Evolutionary conservation across 2,329 filamentous ascomycete genomes (phyloP).

Genomic region (Aspergillus novoparasiticus): DNA sequence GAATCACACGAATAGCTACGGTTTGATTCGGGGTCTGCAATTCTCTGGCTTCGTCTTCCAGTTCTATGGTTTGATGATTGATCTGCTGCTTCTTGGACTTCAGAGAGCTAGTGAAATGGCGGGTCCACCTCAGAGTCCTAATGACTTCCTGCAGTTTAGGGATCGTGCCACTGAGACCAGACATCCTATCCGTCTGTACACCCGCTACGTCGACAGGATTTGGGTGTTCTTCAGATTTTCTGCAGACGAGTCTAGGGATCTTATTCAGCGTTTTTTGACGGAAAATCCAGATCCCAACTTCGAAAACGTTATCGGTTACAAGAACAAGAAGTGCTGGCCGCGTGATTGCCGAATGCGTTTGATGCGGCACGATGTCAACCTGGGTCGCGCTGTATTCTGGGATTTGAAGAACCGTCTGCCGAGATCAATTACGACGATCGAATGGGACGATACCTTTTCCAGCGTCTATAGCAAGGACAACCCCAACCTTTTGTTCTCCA

Average conservation of each 20-base stretch:
- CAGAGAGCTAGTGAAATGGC: constrained; percentile 98
- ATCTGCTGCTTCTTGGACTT: constrained; percentile 85
- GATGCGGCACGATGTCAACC: constrained; percentile 98
- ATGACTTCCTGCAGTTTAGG: constrained; percentile 96
- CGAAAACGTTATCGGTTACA: constrained; percentile 98
- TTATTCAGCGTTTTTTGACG: constrained; percentile 96
- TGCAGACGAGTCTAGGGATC: constrained; percentile 89
- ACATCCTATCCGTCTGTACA: constrained; percentile 97
- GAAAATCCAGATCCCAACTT: constrained; percentile 99
- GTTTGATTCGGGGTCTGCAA: constrained; percentile 95
- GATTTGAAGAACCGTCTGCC: constrained; percentile 96
- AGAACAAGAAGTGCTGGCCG: constrained; percentile 99
- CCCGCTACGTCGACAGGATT: constrained; percentile 95
- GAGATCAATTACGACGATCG: constrained; percentile 91
- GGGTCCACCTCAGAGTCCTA: constrained; percentile 87
- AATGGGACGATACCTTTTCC: constrained; percentile 98
- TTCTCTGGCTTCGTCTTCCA: constrained; percentile 99
- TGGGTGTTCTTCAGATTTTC: constrained; percentile 97
- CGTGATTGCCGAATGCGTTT: constrained; percentile 95
- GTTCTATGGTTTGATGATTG: constrained; percentile 94
- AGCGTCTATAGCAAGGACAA: constrained; percentile 99
- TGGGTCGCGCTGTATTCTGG: constrained; percentile 97
- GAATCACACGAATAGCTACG: constrained; percentile 99
- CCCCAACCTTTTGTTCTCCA: constrained; percentile 93
- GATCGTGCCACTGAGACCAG: constrained; percentile 88